Evolutionary conservation across 371 early-diverging fungal species (phyloP).

Genomic region (Zancudomyces culisetae): DNA sequence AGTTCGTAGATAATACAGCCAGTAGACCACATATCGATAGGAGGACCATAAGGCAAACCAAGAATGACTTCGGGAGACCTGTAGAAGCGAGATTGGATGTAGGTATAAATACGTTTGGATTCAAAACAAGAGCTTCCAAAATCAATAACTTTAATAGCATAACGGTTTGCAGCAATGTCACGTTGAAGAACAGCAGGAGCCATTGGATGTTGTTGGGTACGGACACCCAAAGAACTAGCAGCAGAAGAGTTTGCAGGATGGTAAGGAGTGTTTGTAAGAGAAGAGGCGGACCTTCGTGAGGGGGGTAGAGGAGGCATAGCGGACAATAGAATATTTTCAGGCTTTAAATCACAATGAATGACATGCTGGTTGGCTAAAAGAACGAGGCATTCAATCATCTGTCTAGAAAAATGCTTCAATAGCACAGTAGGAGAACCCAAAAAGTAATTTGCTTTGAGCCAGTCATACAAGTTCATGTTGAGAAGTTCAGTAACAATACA

Average conservation of each 20-base stretch:
- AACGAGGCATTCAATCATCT: slow-evolving; percentile 66
- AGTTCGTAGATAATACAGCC: slow-evolving; percentile 98
- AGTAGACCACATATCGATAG: slow-evolving; percentile 98
- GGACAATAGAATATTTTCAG: slow-evolving; percentile 75
- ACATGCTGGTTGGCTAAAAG: slow-evolving; percentile 57
- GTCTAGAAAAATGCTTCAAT: slow-evolving; percentile 62
- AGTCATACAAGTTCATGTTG: slow-evolving; percentile 91
- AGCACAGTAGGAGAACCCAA: slow-evolving; percentile 69
- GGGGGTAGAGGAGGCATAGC: slow-evolving; percentile 32
- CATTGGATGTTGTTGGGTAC: too few species aligned
- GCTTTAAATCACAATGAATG: slow-evolving; percentile 97
- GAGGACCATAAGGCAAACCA: slow-evolving; percentile 67
- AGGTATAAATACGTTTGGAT: slow-evolving; percentile 78
- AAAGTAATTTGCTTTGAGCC: slow-evolving; percentile 83
- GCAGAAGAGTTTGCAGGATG: background rate
- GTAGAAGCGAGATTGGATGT: slow-evolving; percentile 95
- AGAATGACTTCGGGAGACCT: slow-evolving; percentile 93
- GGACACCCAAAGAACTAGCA: slow-evolving; percentile 1
- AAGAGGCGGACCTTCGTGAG: slow-evolving; percentile 30
- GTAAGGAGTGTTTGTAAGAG: slow-evolving; percentile 4
- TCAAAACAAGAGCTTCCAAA: slow-evolving; percentile 89
- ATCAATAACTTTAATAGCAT: slow-evolving; percentile 92
- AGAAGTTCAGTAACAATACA: slow-evolving; percentile 92
- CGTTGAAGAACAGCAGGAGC: slow-evolving; percentile 11
- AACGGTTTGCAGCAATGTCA: slow-evolving; percentile 20